Percentiles rank a stretch among this genome's conserved stretches.
These are phyloP conservation scores for Ceratocystis cubensis DNA, from an alignment of 2,329 filamentous ascomycete species.

Conservation along the genomic window DNA sequence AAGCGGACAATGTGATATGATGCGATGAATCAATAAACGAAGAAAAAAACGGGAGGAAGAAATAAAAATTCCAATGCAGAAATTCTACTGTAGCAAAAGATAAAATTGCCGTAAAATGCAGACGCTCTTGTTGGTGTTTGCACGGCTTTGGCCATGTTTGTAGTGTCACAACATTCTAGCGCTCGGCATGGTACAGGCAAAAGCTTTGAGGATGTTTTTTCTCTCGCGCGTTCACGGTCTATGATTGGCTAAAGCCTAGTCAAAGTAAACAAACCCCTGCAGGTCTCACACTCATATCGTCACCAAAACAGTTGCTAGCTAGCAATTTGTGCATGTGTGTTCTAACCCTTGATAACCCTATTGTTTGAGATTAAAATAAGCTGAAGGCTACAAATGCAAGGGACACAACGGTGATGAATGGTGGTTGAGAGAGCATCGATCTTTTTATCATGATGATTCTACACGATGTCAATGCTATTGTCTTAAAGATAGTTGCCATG, in stretches of 20 bases:
- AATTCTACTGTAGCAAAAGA: not conserved
- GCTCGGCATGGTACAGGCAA: not conserved
- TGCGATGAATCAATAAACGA: not conserved
- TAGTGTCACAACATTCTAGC: not conserved
- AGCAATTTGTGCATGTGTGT: too few relatives aligned
- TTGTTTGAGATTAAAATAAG: not conserved
- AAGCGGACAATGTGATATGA: not conserved
- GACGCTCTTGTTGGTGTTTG: not conserved
- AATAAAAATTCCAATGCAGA: not conserved
- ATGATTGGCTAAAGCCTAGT: constrained; percentile 13
- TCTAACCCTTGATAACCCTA: constrained; percentile 1
- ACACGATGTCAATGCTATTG: too few relatives aligned
- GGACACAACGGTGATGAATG: not conserved
- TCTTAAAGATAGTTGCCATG: too few relatives aligned
- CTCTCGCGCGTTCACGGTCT: constrained; percentile 12
- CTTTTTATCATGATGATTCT: too few relatives aligned
- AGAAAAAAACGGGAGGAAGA: not conserved
- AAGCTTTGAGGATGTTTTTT: constrained; percentile 9
- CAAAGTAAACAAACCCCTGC: constrained; percentile 19
- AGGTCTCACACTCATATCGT: constrained; percentile 11
- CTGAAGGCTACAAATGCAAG: not conserved
- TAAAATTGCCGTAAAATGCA: not conserved
- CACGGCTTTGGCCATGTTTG: not conserved
- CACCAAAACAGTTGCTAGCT: not conserved
- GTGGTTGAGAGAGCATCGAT: too few relatives aligned